Percentiles rank a stretch among this genome's conserved stretches.
phyloP scores from a whole-genome alignment of 495 filamentous ascomycete genomes.

The Achaetomiella virescens region DNA sequence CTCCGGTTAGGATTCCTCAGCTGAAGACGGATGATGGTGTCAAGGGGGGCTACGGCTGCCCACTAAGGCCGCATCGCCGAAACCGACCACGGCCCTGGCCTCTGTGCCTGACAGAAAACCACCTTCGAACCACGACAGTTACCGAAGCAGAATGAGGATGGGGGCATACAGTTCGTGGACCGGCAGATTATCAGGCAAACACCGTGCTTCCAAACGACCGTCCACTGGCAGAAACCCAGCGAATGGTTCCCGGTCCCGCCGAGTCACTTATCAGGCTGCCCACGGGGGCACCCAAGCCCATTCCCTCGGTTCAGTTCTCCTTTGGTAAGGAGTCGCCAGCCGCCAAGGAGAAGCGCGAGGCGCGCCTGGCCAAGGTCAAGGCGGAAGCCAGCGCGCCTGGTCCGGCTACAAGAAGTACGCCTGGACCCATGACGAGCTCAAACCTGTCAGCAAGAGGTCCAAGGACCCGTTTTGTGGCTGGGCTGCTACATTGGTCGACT shows the following conservation, averaged over 20 bases:
- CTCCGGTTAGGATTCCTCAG: conserved; percentile 31
- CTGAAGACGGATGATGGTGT: conserved; percentile 31
- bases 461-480: conserved; percentile 85
- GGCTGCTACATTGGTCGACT: conserved; percentile 90
- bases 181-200: conserved; percentile 9
- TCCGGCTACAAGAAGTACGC: conserved; percentile 74
- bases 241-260: conserved; percentile 67
- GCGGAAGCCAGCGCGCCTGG: conserved; percentile 76
- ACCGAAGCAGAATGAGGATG: conserved; percentile 10
- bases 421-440: conserved; percentile 79
- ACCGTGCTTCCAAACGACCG: conserved; percentile 19
- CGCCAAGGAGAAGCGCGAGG: conserved; percentile 55
- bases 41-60: conserved; percentile 24
- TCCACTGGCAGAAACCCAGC: conserved; percentile 64
- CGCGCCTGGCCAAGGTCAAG: conserved; percentile 63
- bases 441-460: conserved; percentile 55
- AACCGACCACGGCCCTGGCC: background rate
- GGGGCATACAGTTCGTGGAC: conserved; percentile 3
- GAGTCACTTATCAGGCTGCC: conserved; percentile 70
- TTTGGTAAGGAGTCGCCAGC: conserved; percentile 58
- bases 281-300: conserved; percentile 55
- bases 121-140: conserved; percentile 5
- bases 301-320: conserved; percentile 69
- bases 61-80: conserved; percentile 11
- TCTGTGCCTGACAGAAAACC: conserved; percentile 7